Percentiles rank a stretch among this genome's conserved stretches.
Evolutionary conservation across 2,329 filamentous ascomycete species (phyloP).

Genomic region (Mollisiaceae sp.): DNA sequence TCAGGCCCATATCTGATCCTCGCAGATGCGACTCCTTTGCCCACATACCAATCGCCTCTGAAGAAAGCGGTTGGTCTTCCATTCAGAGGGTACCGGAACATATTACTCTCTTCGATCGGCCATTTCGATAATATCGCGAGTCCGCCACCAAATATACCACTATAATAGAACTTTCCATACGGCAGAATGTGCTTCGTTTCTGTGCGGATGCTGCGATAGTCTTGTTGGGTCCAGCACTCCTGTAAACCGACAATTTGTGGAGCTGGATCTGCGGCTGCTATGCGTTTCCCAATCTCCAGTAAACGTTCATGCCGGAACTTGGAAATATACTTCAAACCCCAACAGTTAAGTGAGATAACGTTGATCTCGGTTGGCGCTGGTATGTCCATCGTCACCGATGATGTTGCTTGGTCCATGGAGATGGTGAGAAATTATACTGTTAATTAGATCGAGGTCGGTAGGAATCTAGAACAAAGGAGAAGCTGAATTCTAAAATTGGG

Average conservation of each 20-base stretch:
- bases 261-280: conserved; percentile 69
- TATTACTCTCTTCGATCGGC: conserved; percentile 88
- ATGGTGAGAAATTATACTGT: not conserved
- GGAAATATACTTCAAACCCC: conserved; percentile 90
- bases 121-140: conserved; percentile 88
- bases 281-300: conserved; percentile 79
- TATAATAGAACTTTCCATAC: conserved; percentile 91
- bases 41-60: conserved; percentile 94
- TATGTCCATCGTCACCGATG: conserved; percentile 33
- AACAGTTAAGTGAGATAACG: conserved; percentile 92
- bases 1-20: conserved; percentile 73
- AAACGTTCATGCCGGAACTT: conserved; percentile 79
- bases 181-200: conserved; percentile 78
- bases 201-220: conserved; percentile 79
- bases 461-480: conserved; percentile 18
- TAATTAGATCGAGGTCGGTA: not conserved
- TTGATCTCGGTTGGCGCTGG: conserved; percentile 66
- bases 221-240: conserved; percentile 89
- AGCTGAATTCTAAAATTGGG: conserved; percentile 21
- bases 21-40: conserved; percentile 89
- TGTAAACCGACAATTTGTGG: conserved; percentile 92
- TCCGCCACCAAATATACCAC: conserved; percentile 87
- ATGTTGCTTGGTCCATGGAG: conserved; percentile 4
- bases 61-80: conserved; percentile 93
- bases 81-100: conserved; percentile 89